A percentile compares a stretch with the other conserved stretches of the same genome.
phyloP scores from a whole-genome alignment of 2,329 filamentous ascomycete genomes.

The Nigrograna mackinnonii region DNA sequence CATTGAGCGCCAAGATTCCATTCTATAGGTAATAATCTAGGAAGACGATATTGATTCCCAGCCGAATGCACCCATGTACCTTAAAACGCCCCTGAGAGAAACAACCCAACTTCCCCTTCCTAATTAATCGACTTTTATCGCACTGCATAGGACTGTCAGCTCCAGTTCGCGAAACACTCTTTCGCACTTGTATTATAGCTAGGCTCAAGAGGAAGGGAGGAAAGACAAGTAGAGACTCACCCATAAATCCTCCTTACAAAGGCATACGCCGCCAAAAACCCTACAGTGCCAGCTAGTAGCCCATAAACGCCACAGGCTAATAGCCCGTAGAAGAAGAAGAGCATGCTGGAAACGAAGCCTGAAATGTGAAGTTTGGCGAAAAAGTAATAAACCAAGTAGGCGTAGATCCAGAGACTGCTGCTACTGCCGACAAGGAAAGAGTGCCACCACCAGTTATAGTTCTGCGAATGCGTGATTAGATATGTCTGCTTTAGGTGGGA shows the following conservation, averaged over 20 bases:
- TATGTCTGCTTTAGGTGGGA: no score
- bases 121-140: constrained; percentile 1
- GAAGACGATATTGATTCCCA: no score
- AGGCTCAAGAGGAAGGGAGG: background rate
- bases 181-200: no score
- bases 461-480: constrained; percentile 54
- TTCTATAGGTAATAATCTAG: no score
- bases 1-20: no score
- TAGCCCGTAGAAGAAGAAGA: constrained; percentile 86
- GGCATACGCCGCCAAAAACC: constrained; percentile 80
- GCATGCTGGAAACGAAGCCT: constrained; percentile 75
- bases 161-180: no score
- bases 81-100: no score
- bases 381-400: constrained; percentile 85
- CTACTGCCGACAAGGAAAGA: constrained; percentile 79
- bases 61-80: no score
- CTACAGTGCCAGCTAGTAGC: constrained; percentile 79
- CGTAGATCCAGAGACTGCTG: constrained; percentile 79
- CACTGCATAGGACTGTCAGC: background rate
- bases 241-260: constrained; percentile 85
- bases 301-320: constrained; percentile 82
- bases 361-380: constrained; percentile 77
- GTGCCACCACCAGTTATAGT: constrained; percentile 93
- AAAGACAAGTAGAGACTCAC: constrained; percentile 24
- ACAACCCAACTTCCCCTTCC: no score